Evolutionary conservation across 495 filamentous ascomycete species (phyloP).

Genomic region (Penicillium angulare): DNA sequence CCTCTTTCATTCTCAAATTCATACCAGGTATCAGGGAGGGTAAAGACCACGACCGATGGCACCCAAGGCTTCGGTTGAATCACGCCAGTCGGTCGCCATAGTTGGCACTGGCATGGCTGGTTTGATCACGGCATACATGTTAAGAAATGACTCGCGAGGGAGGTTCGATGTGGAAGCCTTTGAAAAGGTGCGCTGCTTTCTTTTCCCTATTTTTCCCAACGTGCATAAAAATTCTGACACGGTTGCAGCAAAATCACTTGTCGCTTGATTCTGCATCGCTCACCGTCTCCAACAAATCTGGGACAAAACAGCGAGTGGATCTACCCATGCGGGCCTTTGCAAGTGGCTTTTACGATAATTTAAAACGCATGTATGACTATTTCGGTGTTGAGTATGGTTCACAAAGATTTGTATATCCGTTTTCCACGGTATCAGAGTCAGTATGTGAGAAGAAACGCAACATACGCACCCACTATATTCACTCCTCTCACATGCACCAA

Average conservation of each 20-base stretch:
- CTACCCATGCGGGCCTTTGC: conserved; percentile 59
- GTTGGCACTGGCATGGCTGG: conserved; percentile 57
- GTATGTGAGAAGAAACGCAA: not conserved
- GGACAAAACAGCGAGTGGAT: conserved; percentile 32
- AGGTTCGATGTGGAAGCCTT: conserved; percentile 49
- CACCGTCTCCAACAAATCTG: conserved; percentile 15
- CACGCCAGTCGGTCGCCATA: conserved; percentile 40
- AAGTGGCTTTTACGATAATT: conserved; percentile 52
- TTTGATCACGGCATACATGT: conserved; percentile 48
- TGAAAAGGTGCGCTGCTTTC: conserved; percentile 36
- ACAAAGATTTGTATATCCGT: conserved; percentile 44
- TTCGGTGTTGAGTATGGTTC: conserved; percentile 43
- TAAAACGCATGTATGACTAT: conserved; percentile 54
- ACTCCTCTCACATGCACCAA: conserved; percentile 50
- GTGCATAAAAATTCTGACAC: not conserved
- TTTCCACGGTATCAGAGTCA: conserved; percentile 9
- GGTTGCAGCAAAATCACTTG: conserved; percentile 20
- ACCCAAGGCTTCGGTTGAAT: not conserved
- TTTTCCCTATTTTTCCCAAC: not conserved
- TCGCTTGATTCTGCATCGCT: conserved; percentile 29
- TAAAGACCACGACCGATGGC: no score
- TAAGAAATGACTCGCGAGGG: conserved; percentile 38
- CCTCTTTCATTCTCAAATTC: no score
- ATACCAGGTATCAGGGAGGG: no score
- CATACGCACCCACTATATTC: conserved; percentile 33